Evolutionary conservation across 768 basidiomycete species (phyloP), one percentile per base, ranked within the genome.

Genomic region (Nidula microcarpa): DNA sequence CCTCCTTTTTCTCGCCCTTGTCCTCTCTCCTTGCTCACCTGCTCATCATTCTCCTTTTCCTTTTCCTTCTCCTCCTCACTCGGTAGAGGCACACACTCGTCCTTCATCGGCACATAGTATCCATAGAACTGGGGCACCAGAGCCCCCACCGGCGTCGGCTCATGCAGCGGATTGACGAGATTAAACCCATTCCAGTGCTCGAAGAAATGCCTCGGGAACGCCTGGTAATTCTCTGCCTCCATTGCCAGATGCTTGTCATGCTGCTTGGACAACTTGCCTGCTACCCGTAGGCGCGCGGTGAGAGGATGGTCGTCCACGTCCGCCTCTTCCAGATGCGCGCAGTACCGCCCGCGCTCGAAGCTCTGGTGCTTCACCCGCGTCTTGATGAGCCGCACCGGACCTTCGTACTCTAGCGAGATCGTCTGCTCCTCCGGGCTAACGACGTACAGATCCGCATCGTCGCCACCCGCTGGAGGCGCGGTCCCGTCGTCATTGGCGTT

Each of bases 41-140:
- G 23, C 23, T 23, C 23, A 23, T 23, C 23, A 23, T 23, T 23
- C 23, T 23, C 23, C 23, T 23, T 23, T 23, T 23, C 23, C 23
- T 23, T 23, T 4, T 23, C 23, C 4, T n/a, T n/a, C n/a, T 23
- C 4, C 23, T 23, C 23, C 23, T 23, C 23, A 23, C 23, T 23
- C 23, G 23, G 23, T 23, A 23, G 23, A 23, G 23, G 23, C 23
- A 7, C 30, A 10, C 47, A 17, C 23, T 13, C 33, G 32, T 55
- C 51, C 33, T 61, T 23, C 1, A 60, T 57, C 7, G 66, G 67
- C 6, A 58, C 60, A 57, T 86, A 87, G 64, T 80, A 82, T 1
- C 86, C 85, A 57, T 82, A 87, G 63, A 78, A 87, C 61, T 85
- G 82, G 0, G 86, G 85, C 3, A 81, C 78, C 46, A 85, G 46